Percentiles rank a stretch among this genome's conserved stretches.
Conservation (phyloP, 2,329 filamentous ascomycete genomes). For the Capronia epimyces region DNA sequence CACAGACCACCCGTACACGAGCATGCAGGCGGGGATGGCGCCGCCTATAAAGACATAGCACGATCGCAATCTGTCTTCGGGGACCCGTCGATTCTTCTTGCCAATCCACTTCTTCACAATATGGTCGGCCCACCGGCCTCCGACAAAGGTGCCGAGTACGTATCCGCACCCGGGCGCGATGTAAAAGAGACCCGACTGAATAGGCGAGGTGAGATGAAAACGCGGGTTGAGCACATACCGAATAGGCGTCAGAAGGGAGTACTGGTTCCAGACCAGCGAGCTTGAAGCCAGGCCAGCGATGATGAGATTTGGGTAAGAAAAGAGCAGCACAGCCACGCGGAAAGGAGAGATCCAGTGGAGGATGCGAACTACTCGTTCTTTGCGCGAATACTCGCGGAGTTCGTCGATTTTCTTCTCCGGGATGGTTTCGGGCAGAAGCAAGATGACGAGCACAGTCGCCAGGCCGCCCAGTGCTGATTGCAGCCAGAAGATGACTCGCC, state of each 20-base stretch:
- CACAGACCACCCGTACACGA: slow-evolving; percentile 64
- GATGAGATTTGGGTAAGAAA: slow-evolving; percentile 64
- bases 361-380: slow-evolving; percentile 50
- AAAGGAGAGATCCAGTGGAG: slow-evolving; percentile 62
- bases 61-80: slow-evolving; percentile 63
- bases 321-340: slow-evolving; percentile 56
- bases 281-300: slow-evolving; percentile 57
- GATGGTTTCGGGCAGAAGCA: slow-evolving; percentile 68
- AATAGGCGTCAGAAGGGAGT: slow-evolving; percentile 62
- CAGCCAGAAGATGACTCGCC: slow-evolving; percentile 73
- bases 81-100: slow-evolving; percentile 55
- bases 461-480: slow-evolving; percentile 63
- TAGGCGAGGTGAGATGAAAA: slow-evolving; percentile 61
- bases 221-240: slow-evolving; percentile 70
- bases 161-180: slow-evolving; percentile 68
- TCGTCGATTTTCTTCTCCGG: slow-evolving; percentile 59
- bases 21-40: slow-evolving; percentile 57
- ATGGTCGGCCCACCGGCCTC: slow-evolving; percentile 66
- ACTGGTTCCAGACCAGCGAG: slow-evolving; percentile 70
- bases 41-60: slow-evolving; percentile 53
- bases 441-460: slow-evolving; percentile 55
- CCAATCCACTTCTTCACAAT: slow-evolving; percentile 60
- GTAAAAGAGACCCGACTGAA: slow-evolving; percentile 67
- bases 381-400: slow-evolving; percentile 48
- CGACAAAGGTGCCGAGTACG: slow-evolving; percentile 62